These are phyloP conservation scores for Dichomitus squalens DNA, from an alignment of 1,284 basidiomycete species.

Conservation along the genomic window DNA sequence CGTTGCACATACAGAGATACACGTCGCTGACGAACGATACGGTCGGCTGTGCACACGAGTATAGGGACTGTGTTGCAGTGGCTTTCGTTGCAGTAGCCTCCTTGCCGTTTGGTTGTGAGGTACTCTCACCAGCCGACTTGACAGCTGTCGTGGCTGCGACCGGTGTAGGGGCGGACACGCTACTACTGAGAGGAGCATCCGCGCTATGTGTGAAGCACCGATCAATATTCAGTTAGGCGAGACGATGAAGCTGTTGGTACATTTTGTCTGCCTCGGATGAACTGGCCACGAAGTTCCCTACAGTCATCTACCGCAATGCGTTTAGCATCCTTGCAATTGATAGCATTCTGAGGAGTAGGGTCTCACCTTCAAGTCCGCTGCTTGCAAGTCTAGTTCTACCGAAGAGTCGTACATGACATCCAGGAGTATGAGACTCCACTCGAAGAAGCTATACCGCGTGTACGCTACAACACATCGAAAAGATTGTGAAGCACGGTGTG, in stretches of 20 bases:
- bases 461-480: constrained; percentile 59
- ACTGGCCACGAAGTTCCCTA: constrained; percentile 29
- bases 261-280: constrained; percentile 34
- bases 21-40: constrained; percentile 32
- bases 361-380: constrained; percentile 55
- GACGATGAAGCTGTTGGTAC: constrained; percentile 43
- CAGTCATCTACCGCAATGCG: constrained; percentile 32
- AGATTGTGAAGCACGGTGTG: neutral
- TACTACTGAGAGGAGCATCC: neutral
- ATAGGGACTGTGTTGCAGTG: neutral
- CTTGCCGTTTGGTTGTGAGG: neutral
- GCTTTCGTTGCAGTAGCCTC: neutral
- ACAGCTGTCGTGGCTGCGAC: neutral
- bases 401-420: constrained; percentile 82
- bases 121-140: neutral
- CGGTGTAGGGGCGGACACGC: too few relatives aligned
- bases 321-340: neutral
- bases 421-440: constrained; percentile 83
- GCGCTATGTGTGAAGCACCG: constrained; percentile 5
- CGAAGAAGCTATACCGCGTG: constrained; percentile 83
- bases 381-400: constrained; percentile 61
- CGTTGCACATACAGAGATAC: constrained; percentile 32
- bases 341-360: too few relatives aligned
- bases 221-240: constrained; percentile 35
- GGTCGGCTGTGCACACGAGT: constrained; percentile 5